These are phyloP conservation scores for Globisporangium ultimum DNA, from an alignment of 352 stramenopile genomes.

Conservation along the genomic window DNA sequence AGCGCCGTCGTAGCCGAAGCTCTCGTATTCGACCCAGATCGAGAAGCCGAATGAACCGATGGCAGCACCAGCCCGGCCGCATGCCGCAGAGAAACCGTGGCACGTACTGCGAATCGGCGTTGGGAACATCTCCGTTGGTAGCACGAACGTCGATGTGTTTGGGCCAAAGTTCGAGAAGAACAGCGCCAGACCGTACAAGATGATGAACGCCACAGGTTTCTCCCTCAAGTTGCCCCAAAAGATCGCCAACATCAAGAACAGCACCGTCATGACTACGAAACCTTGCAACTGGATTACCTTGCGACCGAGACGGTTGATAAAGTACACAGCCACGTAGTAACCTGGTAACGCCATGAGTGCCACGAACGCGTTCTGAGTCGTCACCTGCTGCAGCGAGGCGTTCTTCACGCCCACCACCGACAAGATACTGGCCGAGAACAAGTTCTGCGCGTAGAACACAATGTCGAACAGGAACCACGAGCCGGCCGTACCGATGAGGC, in stretches of 20 bases:
- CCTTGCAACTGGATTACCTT: slow-evolving; percentile 74
- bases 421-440: slow-evolving; percentile 74
- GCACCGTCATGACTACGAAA: slow-evolving; percentile 61
- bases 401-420: slow-evolving; percentile 48
- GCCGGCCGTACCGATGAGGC: slow-evolving; percentile 61
- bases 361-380: too few relatives aligned
- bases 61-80: slow-evolving; percentile 84
- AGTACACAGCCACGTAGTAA: slow-evolving; percentile 75
- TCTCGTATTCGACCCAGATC: slow-evolving; percentile 55
- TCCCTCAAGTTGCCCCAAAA: slow-evolving; percentile 57
- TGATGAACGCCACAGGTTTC: slow-evolving; percentile 42
- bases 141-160: slow-evolving; percentile 86
- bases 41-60: slow-evolving; percentile 66
- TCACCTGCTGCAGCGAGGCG: slow-evolving; percentile 42
- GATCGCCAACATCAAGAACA: slow-evolving; percentile 59
- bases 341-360: slow-evolving; percentile 67
- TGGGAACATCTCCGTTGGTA: slow-evolving; percentile 89
- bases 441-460: slow-evolving; percentile 75
- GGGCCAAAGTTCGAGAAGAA: slow-evolving; percentile 88
- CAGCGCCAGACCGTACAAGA: too few relatives aligned
- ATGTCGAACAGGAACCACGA: slow-evolving; percentile 88
- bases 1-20: slow-evolving; percentile 51
- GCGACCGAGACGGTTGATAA: slow-evolving; percentile 69
- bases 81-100: slow-evolving; percentile 85
- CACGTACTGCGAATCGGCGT: too few relatives aligned